Base-by-base conservation (phyloP, 805 yeast genomes). In the Saturnispora galanensis region DNA sequence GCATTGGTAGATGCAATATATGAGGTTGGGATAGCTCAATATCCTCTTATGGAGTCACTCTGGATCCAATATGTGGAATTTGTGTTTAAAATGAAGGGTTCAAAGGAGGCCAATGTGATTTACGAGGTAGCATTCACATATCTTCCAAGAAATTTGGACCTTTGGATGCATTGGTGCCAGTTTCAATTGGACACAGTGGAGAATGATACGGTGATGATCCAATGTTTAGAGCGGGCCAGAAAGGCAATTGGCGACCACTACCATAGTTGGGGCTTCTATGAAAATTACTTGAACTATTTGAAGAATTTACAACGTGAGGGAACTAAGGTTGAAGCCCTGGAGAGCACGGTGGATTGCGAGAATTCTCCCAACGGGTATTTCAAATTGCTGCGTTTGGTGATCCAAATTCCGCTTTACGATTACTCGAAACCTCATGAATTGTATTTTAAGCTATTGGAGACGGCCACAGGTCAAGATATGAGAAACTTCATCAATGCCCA, bases 401-500 rank as follows among this genome's bases (percentile, higher is more conserved):
- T 77, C 16, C 84, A 78, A 49, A 56, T 79, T 0, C 86, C 86
- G 0, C 50, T 73, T 10, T 75, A 77, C 56, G 73, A 75, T 51
- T 79, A 68, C 53, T 61, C 73, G 10, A 63, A 66, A 39, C 73
- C 75, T 48, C 74, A 66, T 59, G 63, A 66, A 42, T 53, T 61
- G 13, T 62, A 67, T 46, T 54, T 69, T 21, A 50, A 58, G 10
- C 53, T 67, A 11, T 48, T 71, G 1, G 69, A 70, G 43, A 48
- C 50, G n/a, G 63, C 60, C 4, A 53, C 31, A 54, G 59, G 5
- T 48, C 59, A 39, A 52, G 59, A 41, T 56, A 49, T 39, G 42
- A 63, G 9, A 39, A 61, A 18, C 39, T 57, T 7, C 41, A 45
- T 34, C 52, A 54, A 13, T 64, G 61, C 32, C 42, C 60, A 36